Base-by-base conservation (phyloP, 148 eudicot genomes). In the Chenopodium album region DNA sequence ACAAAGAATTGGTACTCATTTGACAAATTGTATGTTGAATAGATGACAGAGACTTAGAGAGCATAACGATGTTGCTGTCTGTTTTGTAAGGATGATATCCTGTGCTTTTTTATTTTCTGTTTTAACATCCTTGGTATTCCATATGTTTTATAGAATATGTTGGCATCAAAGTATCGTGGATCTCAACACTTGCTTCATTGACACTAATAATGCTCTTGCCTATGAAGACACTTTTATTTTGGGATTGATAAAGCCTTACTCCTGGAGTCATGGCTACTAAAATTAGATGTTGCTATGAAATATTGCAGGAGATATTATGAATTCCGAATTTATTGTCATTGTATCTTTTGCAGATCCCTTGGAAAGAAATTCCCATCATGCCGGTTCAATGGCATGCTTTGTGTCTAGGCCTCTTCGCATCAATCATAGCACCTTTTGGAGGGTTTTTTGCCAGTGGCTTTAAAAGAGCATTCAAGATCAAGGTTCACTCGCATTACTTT, bases 391-490 rank as follows among this genome's bases (percentile, higher is more conserved):
- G 97, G 97, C 98, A 96, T 88, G 98, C 99, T 16, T 46, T 96
- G 76, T 86, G 91, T 54, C 94, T 96, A 60, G 98, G 99, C 73
- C 90, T 94, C 47, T 96, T 96, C 71, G 90, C 99, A 80, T 96
- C 99, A 31, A 92, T 96, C 74, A 94, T 96, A 71, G 99, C 99
- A 80, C 99, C 99, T 85, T 96, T 96, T 85, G 99, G 99, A 84
- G 99, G 99, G 59, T 96, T 96, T 85, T 96, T 96, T 44, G 99
- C 99, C 0, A 96, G 99, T 82, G 99, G 99, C 37, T 96, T 96
- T 34, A 96, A 96, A 82, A 90, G 99, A 87, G 99, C 99, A 79
- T 96, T 96, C 90, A 96, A 96, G 86, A 91, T 96, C 85, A 96
- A 96, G 98, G 99, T 91, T 65, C 47, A 52, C 54, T 82, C 69